Conservation (phyloP, 495 filamentous ascomycete species). For the Podospora pseudoanserina region DNA sequence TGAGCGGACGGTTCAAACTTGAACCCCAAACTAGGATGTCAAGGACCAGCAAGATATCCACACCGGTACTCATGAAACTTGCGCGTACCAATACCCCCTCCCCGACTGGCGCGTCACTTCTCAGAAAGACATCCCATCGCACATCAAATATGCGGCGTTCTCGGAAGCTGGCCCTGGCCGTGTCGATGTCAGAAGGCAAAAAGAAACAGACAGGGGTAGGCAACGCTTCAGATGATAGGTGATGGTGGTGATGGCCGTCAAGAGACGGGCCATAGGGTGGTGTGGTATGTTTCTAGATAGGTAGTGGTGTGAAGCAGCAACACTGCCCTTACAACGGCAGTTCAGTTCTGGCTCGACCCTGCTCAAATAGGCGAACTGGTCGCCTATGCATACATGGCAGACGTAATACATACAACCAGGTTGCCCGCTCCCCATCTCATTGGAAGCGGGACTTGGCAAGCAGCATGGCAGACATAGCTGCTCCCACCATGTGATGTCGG, state of each 20-base stretch:
- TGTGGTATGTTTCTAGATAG: neutral
- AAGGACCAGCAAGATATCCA: neutral
- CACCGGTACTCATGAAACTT: neutral
- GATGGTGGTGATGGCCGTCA: neutral
- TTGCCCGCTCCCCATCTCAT: neutral
- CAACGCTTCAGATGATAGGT: neutral
- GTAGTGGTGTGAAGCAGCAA: neutral
- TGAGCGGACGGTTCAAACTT: neutral
- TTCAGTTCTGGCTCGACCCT: neutral
- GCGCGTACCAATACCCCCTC: neutral
- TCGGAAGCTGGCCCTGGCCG: neutral
- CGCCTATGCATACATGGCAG: neutral
- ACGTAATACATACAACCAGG: neutral
- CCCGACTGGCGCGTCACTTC: slow-evolving; percentile 1
- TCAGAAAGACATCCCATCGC: neutral
- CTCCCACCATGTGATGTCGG: slow-evolving; percentile 1
- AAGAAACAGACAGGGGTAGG: neutral
- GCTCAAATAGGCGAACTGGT: neutral
- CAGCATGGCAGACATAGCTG: neutral
- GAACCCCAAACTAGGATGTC: neutral
- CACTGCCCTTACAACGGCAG: neutral
- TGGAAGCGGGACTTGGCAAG: slow-evolving; percentile 6
- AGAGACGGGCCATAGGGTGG: neutral
- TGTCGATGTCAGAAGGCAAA: neutral
- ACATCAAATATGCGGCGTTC: neutral